Percentiles rank a stretch among this genome's conserved stretches.
Evolutionary conservation across 2,329 filamentous ascomycete species (phyloP).

Genomic region (Penicillium sp.): DNA sequence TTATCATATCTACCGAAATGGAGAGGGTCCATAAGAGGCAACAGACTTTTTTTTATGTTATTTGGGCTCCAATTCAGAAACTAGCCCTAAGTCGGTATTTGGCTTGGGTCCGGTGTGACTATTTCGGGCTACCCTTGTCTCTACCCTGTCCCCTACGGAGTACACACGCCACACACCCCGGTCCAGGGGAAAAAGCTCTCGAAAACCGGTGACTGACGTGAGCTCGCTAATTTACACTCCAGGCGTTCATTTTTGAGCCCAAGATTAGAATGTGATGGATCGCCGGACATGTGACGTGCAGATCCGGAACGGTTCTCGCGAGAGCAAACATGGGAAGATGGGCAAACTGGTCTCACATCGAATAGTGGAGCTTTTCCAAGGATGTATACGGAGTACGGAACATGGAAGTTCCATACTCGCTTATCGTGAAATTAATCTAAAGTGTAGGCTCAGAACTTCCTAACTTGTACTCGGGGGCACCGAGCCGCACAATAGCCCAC

Average conservation of each 20-base stretch:
- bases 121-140: background rate
- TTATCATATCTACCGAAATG: background rate
- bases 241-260: conserved; percentile 1
- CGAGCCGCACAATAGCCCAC: background rate
- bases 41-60: background rate
- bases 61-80: background rate
- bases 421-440: background rate
- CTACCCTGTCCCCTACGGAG: background rate
- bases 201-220: background rate
- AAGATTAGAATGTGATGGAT: conserved; percentile 18
- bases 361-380: too few species aligned
- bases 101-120: background rate
- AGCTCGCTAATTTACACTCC: background rate
- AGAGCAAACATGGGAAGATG: background rate
- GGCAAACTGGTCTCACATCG: background rate
- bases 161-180: background rate
- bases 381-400: too few species aligned
- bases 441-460: background rate
- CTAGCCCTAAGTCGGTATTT: background rate
- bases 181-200: background rate
- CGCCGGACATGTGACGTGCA: conserved; percentile 12
- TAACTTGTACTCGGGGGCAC: background rate
- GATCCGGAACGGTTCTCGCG: conserved; percentile 5
- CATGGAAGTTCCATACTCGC: background rate
- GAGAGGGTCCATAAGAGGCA: background rate